Evolutionary conservation across 805 yeast genomes (phyloP).

Genomic region (Saccharomycopsis oosterbeekiorum): DNA sequence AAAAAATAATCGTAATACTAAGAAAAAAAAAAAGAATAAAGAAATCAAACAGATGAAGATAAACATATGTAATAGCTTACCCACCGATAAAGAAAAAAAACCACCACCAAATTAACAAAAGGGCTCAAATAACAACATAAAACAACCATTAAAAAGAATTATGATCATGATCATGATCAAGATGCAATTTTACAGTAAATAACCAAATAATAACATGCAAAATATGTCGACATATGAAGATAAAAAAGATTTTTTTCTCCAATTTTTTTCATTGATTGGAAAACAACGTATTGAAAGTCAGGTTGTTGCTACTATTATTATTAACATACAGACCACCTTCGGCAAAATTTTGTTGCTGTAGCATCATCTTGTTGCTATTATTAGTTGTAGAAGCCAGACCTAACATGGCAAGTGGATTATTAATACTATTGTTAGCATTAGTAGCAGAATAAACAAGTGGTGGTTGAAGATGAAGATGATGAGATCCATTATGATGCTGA

Average conservation of each 20-base stretch:
- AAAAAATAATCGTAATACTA: no score
- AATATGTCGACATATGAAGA: background rate
- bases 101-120: background rate
- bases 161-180: background rate
- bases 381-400: background rate
- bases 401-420: background rate
- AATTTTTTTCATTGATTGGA: background rate
- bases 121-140: no score
- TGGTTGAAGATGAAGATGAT: background rate
- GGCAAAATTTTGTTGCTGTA: background rate
- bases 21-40: no score
- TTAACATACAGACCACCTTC: background rate
- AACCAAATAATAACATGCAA: background rate
- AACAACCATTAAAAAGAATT: background rate
- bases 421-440: background rate
- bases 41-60: background rate
- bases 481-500: background rate
- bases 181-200: background rate
- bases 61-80: no score
- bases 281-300: background rate
- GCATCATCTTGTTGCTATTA: background rate
- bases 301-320: background rate
- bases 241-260: no score
- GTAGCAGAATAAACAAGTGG: background rate
- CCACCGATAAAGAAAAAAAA: background rate